Base-by-base conservation (phyloP, 306 rosid genomes). In the Quercus variabilis region DNA sequence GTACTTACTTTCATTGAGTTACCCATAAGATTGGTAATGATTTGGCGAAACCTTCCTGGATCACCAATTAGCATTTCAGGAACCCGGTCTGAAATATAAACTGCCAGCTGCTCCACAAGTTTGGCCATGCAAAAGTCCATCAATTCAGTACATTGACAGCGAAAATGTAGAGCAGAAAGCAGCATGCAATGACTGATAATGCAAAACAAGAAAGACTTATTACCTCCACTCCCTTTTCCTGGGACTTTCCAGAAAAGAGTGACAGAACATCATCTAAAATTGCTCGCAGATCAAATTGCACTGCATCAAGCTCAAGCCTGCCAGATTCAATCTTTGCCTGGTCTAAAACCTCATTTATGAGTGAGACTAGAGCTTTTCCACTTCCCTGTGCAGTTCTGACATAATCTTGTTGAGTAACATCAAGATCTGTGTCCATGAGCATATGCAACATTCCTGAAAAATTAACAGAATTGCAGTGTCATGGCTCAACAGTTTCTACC, bases 311-410 rank as follows among this genome's bases (percentile, higher is more conserved):
- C 86, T 95, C 98, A 76, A 95, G 92, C 90, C 92, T 93, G 64
- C 99, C 98, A 67, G 93, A 89, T 87, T 95, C 98, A 77, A 95
- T 95, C 88, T 95, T 95, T 65, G 99, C 99, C 82, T 90, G 98
- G 80, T 95, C 99, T 88, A 95, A 86, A 80, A 95, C 93, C 89
- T 89, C 99, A 70, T 95, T 95, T 81, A 95, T 90, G 75, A 95
- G 89, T 19, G 98, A 93, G 68, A 95, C 99, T 21, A 95, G 89
- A 79, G 97, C 97, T 86, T 91, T 95, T 78, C 99, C 99, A 84
- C 99, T 93, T 20, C 76, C 98, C 83, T 95, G 97, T 76, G 98
- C 98, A 33, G 91, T 95, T 88, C 86, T 87, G 74, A 95, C 97
- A 80, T 78, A 93, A 87, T 95, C 99, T 80, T 85, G 94, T 81